Evolutionary conservation across 352 stramenopile species (phyloP), one percentile per base, ranked within the genome.

Genomic region (Phytopythium aichiense): DNA sequence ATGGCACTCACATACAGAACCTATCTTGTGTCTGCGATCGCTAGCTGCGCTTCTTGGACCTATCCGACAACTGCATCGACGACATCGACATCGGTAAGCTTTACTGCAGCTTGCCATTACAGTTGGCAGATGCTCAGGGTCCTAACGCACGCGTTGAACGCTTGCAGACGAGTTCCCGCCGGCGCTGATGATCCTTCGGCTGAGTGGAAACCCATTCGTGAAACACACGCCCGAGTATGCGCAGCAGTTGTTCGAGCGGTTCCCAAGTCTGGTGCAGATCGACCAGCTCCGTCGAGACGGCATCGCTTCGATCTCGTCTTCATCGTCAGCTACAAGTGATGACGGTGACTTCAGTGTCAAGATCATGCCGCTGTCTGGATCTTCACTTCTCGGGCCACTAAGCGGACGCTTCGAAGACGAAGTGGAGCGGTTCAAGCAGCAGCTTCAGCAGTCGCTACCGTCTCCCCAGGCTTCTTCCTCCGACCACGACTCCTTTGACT

Each of bases 41-140:
- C 20, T 42, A 92, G 80, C 74, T 93, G 52, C 87, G 88, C 56
- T 88, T 91, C 51, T 58, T 93, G 15, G 84, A 93, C 59, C 50
- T 93, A 23, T 90, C 81, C 1, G 84, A 88, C 75, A 93, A 93
- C 46, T 69, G 69, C 42, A 89, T 91, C 23, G 72, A 87, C 18
- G 68, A 85, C n/a, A 73, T 93, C 57, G 69, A 89, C 35, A 67
- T 88, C 20, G 56, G 75, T 84, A 71, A 45, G 61, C 58, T 35
- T 8, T 37, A 31, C 28, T 31, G 28, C 35, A 23, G 12, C 11
- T 30, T 23, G 16, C 28, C 2, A 0, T 56, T 22, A 31, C 28
- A 40, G 35, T 40, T 8, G 13, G 35, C 12, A 40, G 8, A 15
- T 8, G 12, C 12, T 40, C 35, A 15, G 12, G 35, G 35, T 40